Evolutionary conservation across 2,329 filamentous ascomycete genomes (phyloP), one percentile per base, ranked within the genome.

Genomic region (Colletotrichum horii): DNA sequence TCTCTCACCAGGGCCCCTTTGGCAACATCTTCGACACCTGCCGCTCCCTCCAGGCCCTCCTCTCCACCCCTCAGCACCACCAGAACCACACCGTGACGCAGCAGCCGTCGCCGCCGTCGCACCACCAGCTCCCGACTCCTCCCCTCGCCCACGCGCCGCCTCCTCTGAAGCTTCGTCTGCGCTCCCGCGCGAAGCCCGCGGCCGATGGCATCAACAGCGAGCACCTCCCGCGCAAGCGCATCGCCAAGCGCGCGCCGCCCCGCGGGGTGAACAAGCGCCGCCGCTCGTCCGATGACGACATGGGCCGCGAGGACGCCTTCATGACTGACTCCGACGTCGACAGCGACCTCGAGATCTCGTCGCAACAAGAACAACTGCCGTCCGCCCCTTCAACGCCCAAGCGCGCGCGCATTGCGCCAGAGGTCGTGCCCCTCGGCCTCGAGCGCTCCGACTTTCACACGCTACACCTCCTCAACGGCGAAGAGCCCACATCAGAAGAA

Each of bases 1-100:
- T 85, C 61, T 87, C 86, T 52, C 82, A 88, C 26, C 85, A 88
- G 76, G 84, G 83, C 67, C 84, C 89, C 24, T 84, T 92, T 78
- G 86, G 85, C 80, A 90, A 89, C 83, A 88, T 93, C 80, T 89
- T 91, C 82, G 88, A 85, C 76, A 90, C 91, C 62, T 93, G 91
- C 81, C 91, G 90, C 82, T 90, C 89, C 7, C 88, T 93, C 1
- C 91, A 93, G 80, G 89, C 89, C 4, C 89, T 93, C 79, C 87
- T 93, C 75, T 83, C 87, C 30, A 79, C 85, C 6, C 84, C 88
- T 16, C 73, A 78, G 80, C 24, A 79, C 79, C 24, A 79, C 77
- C 52, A 74, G 71, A 71, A 60, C 80, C 56, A 77, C 82, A 36
- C 87, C 19, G 85, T 87, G 60, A 86, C 87, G 34, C 74, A 69